A percentile compares a stretch with the other conserved stretches of the same genome.
Evolutionary conservation across 192 early-diverging fungal species (phyloP).

Genomic region (Geranomyces michiganensis): DNA sequence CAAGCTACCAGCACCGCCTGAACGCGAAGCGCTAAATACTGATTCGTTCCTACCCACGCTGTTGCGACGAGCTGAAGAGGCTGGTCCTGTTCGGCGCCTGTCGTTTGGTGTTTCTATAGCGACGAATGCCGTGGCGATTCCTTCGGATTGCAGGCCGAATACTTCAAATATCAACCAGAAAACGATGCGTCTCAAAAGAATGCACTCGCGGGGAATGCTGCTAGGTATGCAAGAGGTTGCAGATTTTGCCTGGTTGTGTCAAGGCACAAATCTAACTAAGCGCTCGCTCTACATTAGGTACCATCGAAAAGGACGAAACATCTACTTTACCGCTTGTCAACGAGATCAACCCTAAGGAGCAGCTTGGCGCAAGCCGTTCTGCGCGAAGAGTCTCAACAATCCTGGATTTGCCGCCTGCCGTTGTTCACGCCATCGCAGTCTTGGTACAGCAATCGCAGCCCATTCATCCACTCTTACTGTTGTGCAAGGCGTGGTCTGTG

Average conservation of each 20-base stretch:
- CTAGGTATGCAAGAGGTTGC: conserved; percentile 11
- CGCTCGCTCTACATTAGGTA: neutral
- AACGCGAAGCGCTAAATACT: conserved; percentile 7
- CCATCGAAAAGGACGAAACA: neutral
- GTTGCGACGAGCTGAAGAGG: neutral
- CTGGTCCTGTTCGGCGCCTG: no score
- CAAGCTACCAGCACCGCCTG: neutral
- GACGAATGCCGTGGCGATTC: no score
- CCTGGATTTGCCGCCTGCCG: neutral
- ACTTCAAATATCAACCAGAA: neutral
- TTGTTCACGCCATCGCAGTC: neutral
- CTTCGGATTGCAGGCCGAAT: no score
- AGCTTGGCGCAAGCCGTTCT: no score
- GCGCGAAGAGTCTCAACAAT: neutral
- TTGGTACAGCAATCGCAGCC: neutral
- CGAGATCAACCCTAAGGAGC: no score
- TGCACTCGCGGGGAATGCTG: conserved; percentile 1
- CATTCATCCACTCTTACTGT: neutral
- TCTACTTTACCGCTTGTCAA: neutral
- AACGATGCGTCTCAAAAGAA: neutral
- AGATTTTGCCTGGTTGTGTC: no score
- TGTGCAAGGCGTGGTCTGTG: neutral
- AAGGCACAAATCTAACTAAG: no score
- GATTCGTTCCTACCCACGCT: neutral
- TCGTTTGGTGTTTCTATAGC: no score